Conservation (phyloP, 352 stramenopile genomes). For the Peronospora destructor region DNA sequence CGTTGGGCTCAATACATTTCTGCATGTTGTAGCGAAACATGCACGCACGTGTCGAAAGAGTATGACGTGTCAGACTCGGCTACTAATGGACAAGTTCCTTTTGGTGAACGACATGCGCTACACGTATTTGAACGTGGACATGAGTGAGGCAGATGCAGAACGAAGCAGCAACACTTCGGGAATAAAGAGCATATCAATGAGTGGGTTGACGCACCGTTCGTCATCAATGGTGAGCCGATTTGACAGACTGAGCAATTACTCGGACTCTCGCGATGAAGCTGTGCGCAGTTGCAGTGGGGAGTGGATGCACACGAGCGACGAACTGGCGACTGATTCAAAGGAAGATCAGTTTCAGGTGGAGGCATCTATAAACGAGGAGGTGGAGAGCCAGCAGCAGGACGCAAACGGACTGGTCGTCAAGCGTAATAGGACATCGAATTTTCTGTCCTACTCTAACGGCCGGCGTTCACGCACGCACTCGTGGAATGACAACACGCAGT, state of each 20-base stretch:
- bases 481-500: constrained; percentile 43
- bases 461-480: constrained; percentile 38
- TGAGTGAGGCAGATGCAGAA: constrained; percentile 52
- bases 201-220: constrained; percentile 15
- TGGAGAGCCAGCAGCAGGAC: constrained; percentile 17
- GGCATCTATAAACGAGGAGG: neutral
- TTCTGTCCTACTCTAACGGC: constrained; percentile 44
- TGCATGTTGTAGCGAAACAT: constrained; percentile 70
- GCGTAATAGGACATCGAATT: constrained; percentile 41
- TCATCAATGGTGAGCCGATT: constrained; percentile 28
- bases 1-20: constrained; percentile 65
- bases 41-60: constrained; percentile 67
- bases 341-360: constrained; percentile 28
- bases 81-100: constrained; percentile 83
- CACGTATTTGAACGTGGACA: constrained; percentile 82
- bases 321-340: constrained; percentile 24
- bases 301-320: constrained; percentile 17
- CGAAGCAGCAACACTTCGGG: constrained; percentile 36
- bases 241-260: constrained; percentile 31
- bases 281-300: constrained; percentile 27
- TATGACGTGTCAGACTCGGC: constrained; percentile 60
- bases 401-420: constrained; percentile 34
- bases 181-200: constrained; percentile 22
- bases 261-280: constrained; percentile 30
- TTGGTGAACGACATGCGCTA: constrained; percentile 87